Conservation (phyloP, 352 stramenopile species). For the Pythium brassicae region DNA sequence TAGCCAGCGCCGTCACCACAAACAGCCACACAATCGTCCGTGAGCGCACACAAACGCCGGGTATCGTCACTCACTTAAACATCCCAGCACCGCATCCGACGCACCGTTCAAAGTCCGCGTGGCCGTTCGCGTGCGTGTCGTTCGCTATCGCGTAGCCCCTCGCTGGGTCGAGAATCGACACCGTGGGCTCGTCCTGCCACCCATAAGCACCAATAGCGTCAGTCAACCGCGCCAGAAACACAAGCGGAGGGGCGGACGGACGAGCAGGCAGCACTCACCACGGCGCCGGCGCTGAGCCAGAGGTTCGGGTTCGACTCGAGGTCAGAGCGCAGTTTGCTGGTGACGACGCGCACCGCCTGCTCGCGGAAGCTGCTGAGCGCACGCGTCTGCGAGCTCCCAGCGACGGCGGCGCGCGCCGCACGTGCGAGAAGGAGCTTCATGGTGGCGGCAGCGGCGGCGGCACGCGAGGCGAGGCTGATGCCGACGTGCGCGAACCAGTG, state of each 20-base stretch:
- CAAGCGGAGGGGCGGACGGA: background rate
- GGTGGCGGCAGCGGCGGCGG: background rate
- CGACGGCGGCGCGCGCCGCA: slow-evolving; percentile 1
- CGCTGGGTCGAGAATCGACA: slow-evolving; percentile 78
- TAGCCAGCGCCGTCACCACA: too few species aligned
- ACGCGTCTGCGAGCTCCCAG: slow-evolving; percentile 7
- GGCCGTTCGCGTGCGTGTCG: slow-evolving; percentile 30
- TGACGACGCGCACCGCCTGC: slow-evolving; percentile 51
- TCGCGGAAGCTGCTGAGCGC: slow-evolving; percentile 59
- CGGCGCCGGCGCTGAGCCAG: slow-evolving; percentile 71
- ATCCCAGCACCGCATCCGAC: background rate
- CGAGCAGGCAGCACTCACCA: slow-evolving; percentile 38
- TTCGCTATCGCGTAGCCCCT: slow-evolving; percentile 49
- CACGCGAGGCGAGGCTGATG: background rate
- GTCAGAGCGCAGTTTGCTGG: slow-evolving; percentile 51
- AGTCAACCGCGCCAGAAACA: too few species aligned
- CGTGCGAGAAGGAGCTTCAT: slow-evolving; percentile 9
- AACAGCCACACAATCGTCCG: too few species aligned
- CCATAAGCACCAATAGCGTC: too few species aligned
- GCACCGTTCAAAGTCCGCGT: slow-evolving; percentile 37
- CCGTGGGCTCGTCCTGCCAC: slow-evolving; percentile 65
- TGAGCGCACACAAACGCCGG: background rate
- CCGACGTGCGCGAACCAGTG: background rate
- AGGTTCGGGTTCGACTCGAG: slow-evolving; percentile 81
- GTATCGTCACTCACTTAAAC: too few species aligned